Evolutionary conservation across 1,284 basidiomycete genomes (phyloP), one percentile per base, ranked within the genome.

Genomic region (Tilletia caries): DNA sequence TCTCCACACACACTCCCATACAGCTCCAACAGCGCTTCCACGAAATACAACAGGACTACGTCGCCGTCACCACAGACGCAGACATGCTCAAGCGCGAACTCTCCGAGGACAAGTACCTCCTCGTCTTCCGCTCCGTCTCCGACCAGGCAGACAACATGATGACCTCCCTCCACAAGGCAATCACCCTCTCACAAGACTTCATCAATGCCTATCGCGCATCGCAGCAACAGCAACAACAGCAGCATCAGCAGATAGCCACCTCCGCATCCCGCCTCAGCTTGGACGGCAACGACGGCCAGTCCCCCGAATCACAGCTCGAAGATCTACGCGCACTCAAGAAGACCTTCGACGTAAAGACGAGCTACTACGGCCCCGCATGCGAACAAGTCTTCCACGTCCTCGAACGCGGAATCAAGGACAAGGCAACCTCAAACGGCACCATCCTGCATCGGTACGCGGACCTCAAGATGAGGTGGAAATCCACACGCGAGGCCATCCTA

Each of bases 81-180:
- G 90, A 92, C 29, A 88, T 90, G 52, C 84, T 97, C 70, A 87
- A 91, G 74, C 91, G 92, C 79, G 95, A 98, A 83, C 86, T 97
- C 71, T 92, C 92, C 83, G 95, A 97, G 83, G 94, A 97, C 84
- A 94, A 93, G 67, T 96, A 93, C 91, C 87, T 97, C 77, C 91
- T 90, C 10, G 91, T 96, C n/a, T 97, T 97, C 83, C 87, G 92
- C 73, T 93, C 92, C 44, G 93, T 93, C 52, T 91, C 90, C 15
- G 90, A 92, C 73, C 94, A 97, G 83, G 93, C 93, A 41, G 91
- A 95, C 80, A 92, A 91, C 33, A 95, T 98, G 93, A 95, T 98
- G 92, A 89, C 90, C 33, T 93, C 92, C 78, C 84, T 98, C 73
- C 92, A 96, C 85, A 95, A 93, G 82, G 91, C 91, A 6, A 89